These are phyloP conservation scores for Sugiyamaella paludigena DNA, from an alignment of 1,139 yeast genomes.

Conservation along the genomic window DNA sequence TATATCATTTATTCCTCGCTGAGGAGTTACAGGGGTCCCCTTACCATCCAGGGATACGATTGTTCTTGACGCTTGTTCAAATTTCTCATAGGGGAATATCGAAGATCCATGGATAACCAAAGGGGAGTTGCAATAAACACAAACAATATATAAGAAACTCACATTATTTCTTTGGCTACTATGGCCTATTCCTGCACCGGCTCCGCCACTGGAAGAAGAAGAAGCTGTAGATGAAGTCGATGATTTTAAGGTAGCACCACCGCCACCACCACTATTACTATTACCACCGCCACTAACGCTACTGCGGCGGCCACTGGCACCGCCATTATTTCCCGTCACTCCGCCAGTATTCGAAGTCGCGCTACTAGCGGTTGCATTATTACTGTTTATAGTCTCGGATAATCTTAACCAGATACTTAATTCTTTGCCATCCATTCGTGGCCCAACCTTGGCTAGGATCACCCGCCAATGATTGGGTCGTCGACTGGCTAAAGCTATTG, in stretches of 20 bases:
- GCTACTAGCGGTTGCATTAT: neutral
- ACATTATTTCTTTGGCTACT: slow-evolving; percentile 43
- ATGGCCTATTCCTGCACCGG: too few relatives aligned
- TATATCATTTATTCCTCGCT: slow-evolving; percentile 27
- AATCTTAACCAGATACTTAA: slow-evolving; percentile 33
- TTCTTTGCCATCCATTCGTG: slow-evolving; percentile 36
- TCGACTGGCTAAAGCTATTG: slow-evolving; percentile 40
- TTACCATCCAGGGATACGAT: slow-evolving; percentile 9
- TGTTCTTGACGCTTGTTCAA: slow-evolving; percentile 10
- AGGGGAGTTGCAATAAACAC: slow-evolving; percentile 65
- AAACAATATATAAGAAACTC: slow-evolving; percentile 65
- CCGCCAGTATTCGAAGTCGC: neutral
- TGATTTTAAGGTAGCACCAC: neutral
- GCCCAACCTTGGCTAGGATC: slow-evolving; percentile 38
- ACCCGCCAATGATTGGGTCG: slow-evolving; percentile 37
- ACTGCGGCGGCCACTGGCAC: too few relatives aligned
- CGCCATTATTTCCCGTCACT: too few relatives aligned
- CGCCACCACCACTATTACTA: neutral
- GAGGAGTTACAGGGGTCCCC: slow-evolving; percentile 36
- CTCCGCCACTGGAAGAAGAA: slow-evolving; percentile 6
- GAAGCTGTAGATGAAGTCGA: neutral
- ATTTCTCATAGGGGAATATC: slow-evolving; percentile 33
- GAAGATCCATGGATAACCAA: slow-evolving; percentile 44
- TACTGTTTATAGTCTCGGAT: slow-evolving; percentile 17
- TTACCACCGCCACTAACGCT: neutral